Base-by-base conservation (phyloP, 768 basidiomycete genomes). In the Nevesoporus exiguus region DNA sequence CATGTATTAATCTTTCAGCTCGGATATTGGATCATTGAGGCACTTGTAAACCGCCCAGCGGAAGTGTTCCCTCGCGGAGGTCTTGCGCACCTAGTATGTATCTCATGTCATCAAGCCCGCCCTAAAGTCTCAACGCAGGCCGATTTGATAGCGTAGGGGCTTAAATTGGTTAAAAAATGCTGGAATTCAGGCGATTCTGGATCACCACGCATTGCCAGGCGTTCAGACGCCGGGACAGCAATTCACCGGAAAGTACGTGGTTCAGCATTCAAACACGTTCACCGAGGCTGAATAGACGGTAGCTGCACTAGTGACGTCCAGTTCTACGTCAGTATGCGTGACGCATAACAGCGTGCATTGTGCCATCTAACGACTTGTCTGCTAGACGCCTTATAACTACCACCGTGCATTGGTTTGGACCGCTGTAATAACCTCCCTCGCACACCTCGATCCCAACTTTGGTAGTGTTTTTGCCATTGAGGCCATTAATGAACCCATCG, bases 11-110 rank as follows among this genome's bases (percentile, higher is more conserved):
- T 37, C 14, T 11, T 55, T 41, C 37, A 90, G 88, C 80, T 91
- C 37, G 89, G 90, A 0, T 92, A 86, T 65, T 92, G 90, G 90
- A 83, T 91, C 44, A 73, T 92, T 8, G 90, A 92, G 64, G 76
- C 74, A 3, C 72, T 92, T 8, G 89, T 91, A 0, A 64, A 90
- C 64, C 77, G 83, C 5, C 60, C 61, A 1, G 73, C 70, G 2
- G 90, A 91, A 64, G 78, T 75, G 43, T 91, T 78, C 64, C 85
- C 88, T 14, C 77, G 80, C 33, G 90, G 90, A 19, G 90, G 90
- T 27, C 76, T 92, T 31, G 51, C 61, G 3, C 79, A 84, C 47
- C 76, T 92, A 33, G 89, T 88, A 56, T 47, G 79, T 64, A 4
- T 17, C 40, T 36, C 6, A 34, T 22, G 21, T 3, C n/a, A 7